Evolutionary conservation across 331 rosid species (phyloP).

Genomic region (Pyrus hybrid): DNA sequence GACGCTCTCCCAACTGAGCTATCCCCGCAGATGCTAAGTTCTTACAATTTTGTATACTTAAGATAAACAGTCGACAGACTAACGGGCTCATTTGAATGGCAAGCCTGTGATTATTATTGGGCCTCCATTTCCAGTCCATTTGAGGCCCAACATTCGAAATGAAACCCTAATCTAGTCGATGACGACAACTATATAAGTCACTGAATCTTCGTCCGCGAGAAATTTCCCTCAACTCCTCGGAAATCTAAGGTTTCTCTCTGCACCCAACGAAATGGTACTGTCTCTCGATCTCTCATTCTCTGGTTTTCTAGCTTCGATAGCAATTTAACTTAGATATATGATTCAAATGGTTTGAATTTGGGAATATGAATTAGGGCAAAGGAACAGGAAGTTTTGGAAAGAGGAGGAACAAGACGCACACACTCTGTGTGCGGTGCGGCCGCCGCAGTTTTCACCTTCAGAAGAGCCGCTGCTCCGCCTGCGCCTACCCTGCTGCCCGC

Average conservation of each 20-base stretch:
- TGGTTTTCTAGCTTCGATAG: background rate
- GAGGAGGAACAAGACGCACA: constrained; percentile 38
- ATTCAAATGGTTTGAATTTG: background rate
- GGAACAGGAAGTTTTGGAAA: constrained; percentile 35
- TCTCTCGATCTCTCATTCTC: background rate
- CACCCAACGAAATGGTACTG: constrained; percentile 2
- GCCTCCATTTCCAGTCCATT: background rate
- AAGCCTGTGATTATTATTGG: background rate
- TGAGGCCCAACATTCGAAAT: background rate
- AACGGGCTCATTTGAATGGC: background rate
- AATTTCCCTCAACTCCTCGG: background rate
- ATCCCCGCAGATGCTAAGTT: constrained; percentile 23
- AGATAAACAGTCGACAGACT: background rate
- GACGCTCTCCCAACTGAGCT: constrained; percentile 64
- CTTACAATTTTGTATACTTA: rapidly evolving
- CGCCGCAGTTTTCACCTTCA: constrained; percentile 38
- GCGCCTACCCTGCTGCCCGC: constrained; percentile 30
- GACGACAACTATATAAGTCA: background rate
- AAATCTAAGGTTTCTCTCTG: constrained; percentile 8
- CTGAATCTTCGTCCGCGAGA: background rate
- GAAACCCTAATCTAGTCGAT: constrained; percentile 2
- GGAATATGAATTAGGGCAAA: constrained; percentile 19
- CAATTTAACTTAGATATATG: background rate
- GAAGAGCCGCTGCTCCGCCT: constrained; percentile 30
- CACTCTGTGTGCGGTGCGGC: constrained; percentile 27